Conservation (phyloP, 2,329 filamentous ascomycete species). For the Alternaria alternata region DNA sequence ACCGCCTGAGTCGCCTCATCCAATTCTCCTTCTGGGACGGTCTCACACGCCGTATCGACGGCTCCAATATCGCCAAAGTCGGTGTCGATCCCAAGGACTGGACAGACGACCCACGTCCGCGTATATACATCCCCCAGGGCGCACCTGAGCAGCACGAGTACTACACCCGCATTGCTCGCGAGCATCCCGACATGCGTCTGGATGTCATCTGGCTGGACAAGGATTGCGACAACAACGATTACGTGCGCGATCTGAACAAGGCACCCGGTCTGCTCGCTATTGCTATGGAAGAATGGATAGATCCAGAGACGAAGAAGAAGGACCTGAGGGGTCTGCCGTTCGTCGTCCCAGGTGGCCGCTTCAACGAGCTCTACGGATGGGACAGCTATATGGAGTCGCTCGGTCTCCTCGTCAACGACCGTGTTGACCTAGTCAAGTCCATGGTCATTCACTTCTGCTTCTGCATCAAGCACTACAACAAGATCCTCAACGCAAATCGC, state of each 20-base stretch:
- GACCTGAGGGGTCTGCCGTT: conserved; percentile 85
- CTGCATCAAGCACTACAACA: conserved; percentile 97
- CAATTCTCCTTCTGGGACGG: conserved; percentile 92
- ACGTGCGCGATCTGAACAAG: conserved; percentile 82
- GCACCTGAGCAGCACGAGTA: conserved; percentile 90
- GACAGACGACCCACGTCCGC: conserved; percentile 86
- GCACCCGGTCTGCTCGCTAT: conserved; percentile 90
- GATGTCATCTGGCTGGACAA: conserved; percentile 84
- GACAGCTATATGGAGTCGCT: conserved; percentile 99
- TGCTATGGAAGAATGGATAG: conserved; percentile 78
- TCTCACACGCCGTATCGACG: conserved; percentile 88
- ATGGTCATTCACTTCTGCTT: conserved; percentile 99
- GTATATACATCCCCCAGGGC: conserved; percentile 87
- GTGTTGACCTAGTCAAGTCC: conserved; percentile 84
- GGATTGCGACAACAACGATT: conserved; percentile 76
- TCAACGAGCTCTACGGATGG: conserved; percentile 99
- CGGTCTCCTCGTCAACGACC: conserved; percentile 84
- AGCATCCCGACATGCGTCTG: conserved; percentile 82
- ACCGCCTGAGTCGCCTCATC: conserved; percentile 84
- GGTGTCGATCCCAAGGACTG: conserved; percentile 94
- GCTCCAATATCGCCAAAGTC: conserved; percentile 83
- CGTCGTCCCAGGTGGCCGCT: conserved; percentile 94
- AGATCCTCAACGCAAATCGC: conserved; percentile 95
- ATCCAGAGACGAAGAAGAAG: conserved; percentile 73
- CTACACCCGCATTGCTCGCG: conserved; percentile 80